Conservation (phyloP, 2,329 filamentous ascomycete species). For the Paracamarosporium sp. region DNA sequence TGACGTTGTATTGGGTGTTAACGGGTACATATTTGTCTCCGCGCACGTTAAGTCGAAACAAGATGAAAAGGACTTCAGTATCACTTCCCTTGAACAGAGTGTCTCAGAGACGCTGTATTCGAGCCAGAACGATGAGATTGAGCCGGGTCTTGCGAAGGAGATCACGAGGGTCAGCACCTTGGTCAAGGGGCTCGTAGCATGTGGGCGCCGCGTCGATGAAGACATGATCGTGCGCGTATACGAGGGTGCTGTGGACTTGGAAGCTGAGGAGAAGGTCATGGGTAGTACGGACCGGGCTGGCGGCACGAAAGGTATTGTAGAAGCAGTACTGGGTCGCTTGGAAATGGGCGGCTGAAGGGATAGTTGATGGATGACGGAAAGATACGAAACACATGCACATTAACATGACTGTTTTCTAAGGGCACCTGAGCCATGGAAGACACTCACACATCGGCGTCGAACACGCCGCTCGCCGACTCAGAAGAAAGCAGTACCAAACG, state of each 20-base stretch:
- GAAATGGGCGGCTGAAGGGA: slow-evolving; percentile 29
- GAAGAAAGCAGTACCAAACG: neutral
- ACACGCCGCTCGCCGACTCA: neutral
- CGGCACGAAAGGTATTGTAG: slow-evolving; percentile 40
- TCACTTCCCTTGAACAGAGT: slow-evolving; percentile 87
- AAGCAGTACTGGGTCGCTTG: slow-evolving; percentile 35
- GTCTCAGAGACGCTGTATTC: slow-evolving; percentile 89
- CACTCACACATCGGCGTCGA: neutral
- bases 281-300: slow-evolving; percentile 51
- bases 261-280: slow-evolving; percentile 64
- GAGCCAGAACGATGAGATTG: slow-evolving; percentile 89
- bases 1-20: slow-evolving; percentile 90
- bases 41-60: slow-evolving; percentile 73
- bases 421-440: neutral
- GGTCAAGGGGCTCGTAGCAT: slow-evolving; percentile 81
- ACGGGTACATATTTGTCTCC: slow-evolving; percentile 95
- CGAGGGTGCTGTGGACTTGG: slow-evolving; percentile 78
- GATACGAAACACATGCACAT: neutral
- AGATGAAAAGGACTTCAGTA: slow-evolving; percentile 63
- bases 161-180: slow-evolving; percentile 85
- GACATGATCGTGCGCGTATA: slow-evolving; percentile 86
- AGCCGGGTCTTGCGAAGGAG: slow-evolving; percentile 78
- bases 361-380: too few relatives aligned
- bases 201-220: slow-evolving; percentile 85
- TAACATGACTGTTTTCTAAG: neutral